Evolutionary conservation across 768 basidiomycete species (phyloP).

Genomic region (Basidioascus undulatus): DNA sequence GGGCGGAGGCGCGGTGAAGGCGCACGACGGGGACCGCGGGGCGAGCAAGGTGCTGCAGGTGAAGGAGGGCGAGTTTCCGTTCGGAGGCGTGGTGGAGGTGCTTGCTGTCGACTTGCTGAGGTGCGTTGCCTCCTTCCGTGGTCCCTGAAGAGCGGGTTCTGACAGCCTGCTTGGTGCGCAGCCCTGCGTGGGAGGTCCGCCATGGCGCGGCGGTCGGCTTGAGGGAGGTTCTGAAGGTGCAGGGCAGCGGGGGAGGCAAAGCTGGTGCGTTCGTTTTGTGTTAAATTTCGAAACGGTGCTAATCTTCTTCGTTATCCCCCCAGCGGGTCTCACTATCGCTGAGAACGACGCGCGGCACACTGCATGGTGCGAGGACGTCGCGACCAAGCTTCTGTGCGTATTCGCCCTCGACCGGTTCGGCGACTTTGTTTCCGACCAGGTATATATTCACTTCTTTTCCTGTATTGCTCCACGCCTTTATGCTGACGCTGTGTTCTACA

Average conservation of each 20-base stretch:
- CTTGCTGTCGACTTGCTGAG: slow-evolving; percentile 61
- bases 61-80: slow-evolving; percentile 45
- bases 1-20: slow-evolving; percentile 47
- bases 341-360: slow-evolving; percentile 49
- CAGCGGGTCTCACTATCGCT: slow-evolving; percentile 20
- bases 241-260: slow-evolving; percentile 58
- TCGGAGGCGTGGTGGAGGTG: slow-evolving; percentile 38
- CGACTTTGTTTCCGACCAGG: slow-evolving; percentile 87
- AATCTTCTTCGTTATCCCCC: background rate
- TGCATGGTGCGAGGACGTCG: slow-evolving; percentile 71
- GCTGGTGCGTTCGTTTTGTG: background rate
- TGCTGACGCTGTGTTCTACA: background rate
- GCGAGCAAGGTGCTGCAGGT: slow-evolving; percentile 57
- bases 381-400: slow-evolving; percentile 61
- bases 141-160: background rate
- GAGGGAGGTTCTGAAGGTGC: slow-evolving; percentile 60
- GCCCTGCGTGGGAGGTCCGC: slow-evolving; percentile 71
- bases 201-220: slow-evolving; percentile 85
- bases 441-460: slow-evolving; percentile 10
- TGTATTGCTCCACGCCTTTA: background rate
- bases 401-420: slow-evolving; percentile 94
- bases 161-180: background rate
- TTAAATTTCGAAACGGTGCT: background rate
- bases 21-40: slow-evolving; percentile 3
- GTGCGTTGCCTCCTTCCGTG: too few relatives aligned